Evolutionary conservation across 2,329 filamentous ascomycete genomes (phyloP).

Genomic region (Hirsutella thompsonii): DNA sequence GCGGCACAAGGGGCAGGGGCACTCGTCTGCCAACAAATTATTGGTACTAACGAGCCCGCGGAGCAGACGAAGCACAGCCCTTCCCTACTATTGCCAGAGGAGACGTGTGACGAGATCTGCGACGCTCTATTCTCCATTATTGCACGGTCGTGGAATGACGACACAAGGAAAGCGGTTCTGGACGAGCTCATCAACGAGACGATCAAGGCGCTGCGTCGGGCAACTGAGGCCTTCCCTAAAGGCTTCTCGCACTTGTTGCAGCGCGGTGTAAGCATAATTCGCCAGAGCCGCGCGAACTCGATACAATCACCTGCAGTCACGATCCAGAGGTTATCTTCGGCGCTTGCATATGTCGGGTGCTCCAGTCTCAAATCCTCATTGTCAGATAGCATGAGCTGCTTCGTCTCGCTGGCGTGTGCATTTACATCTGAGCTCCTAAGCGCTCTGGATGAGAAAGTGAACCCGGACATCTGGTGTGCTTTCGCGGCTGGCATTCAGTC

Average conservation of each 20-base stretch:
- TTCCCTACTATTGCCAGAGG: slow-evolving; percentile 17
- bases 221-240: slow-evolving; percentile 20
- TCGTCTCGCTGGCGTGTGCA: slow-evolving; percentile 23
- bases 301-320: slow-evolving; percentile 11
- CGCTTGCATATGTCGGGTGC: slow-evolving; percentile 36
- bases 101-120: slow-evolving; percentile 24
- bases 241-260: slow-evolving; percentile 22
- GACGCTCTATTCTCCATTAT: slow-evolving; percentile 19
- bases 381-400: slow-evolving; percentile 22
- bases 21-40: slow-evolving; percentile 25
- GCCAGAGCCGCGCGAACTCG: slow-evolving; percentile 9
- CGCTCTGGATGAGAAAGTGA: slow-evolving; percentile 18
- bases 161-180: slow-evolving; percentile 9
- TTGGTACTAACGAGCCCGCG: background rate
- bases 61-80: background rate
- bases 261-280: slow-evolving; percentile 13
- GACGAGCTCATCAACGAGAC: slow-evolving; percentile 28
- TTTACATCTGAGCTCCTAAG: slow-evolving; percentile 22
- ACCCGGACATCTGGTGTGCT: slow-evolving; percentile 22
- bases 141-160: slow-evolving; percentile 10
- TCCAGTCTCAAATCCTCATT: slow-evolving; percentile 21
- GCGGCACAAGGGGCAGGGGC: slow-evolving; percentile 32
- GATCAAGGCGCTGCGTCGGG: slow-evolving; percentile 25
- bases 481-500: slow-evolving; percentile 24
- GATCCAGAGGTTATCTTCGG: slow-evolving; percentile 24